Conservation (phyloP, 2,329 filamentous ascomycete species). For the Spiromastix sp. region DNA sequence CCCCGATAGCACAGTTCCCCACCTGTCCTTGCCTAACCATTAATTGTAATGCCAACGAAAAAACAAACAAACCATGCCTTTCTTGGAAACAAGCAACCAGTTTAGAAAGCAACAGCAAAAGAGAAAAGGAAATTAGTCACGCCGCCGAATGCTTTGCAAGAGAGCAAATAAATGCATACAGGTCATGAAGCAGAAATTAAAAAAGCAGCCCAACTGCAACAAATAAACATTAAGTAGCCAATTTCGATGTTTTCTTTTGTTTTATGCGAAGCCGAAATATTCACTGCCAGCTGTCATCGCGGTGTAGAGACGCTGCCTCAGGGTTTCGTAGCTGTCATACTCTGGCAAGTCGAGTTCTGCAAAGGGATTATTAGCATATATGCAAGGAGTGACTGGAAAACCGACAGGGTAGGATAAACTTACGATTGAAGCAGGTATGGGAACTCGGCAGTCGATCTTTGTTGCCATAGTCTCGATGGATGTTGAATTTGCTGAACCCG, state of each 20-base stretch:
- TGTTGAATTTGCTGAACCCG: conserved; percentile 94
- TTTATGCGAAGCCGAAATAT: conserved; percentile 91
- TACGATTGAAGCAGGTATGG: conserved; percentile 99
- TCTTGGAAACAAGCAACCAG: conserved; percentile 11
- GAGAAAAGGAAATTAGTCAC: conserved; percentile 8
- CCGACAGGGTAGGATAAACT: conserved; percentile 35
- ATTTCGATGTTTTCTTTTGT: conserved; percentile 1
- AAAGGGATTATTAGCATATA: background rate
- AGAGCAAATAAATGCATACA: conserved; percentile 6
- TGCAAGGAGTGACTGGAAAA: conserved; percentile 6
- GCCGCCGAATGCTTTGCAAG: conserved; percentile 11
- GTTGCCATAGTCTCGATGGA: conserved; percentile 93
- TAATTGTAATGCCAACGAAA: conserved; percentile 1
- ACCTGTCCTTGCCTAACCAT: background rate
- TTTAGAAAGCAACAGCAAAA: background rate
- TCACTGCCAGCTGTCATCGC: conserved; percentile 97
- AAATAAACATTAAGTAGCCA: conserved; percentile 1
- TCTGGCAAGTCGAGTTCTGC: conserved; percentile 94
- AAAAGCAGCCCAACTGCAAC: background rate
- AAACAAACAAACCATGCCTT: conserved; percentile 7
- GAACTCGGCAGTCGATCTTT: conserved; percentile 92
- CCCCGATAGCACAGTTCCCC: conserved; percentile 3
- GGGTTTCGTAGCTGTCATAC: conserved; percentile 88
- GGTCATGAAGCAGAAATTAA: conserved; percentile 11
- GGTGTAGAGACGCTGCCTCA: conserved; percentile 80